Evolutionary conservation across 2,329 filamentous ascomycete species (phyloP), one percentile per base, ranked within the genome.

Genomic region (Zelopaecilomyces penicillatus): DNA sequence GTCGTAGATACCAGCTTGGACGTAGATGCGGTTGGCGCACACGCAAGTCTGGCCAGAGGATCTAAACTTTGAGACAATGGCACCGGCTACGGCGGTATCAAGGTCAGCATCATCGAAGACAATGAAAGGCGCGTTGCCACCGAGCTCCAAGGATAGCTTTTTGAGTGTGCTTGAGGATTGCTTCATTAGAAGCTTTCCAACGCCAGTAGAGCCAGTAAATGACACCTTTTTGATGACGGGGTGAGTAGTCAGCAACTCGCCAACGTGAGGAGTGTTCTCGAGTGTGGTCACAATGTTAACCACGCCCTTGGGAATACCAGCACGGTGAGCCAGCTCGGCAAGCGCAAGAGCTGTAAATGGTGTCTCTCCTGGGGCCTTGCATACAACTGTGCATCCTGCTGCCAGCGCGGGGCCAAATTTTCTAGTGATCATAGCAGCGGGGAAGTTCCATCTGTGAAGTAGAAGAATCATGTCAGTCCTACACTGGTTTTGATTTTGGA

Each of bases 1-100:
- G 56, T 91, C 84, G 66, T 93, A 89, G 62, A 94, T 78, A 47
- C 80, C 83, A 32, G 74, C 71, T 63, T 94, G 87, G 6, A 94
- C 76, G 63, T 85, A 91, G 52, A 94, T 78, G 30, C 87, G 76
- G 69, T 94, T 94, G 28, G 86, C 86, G 58, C 85, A 90, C 26
- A 97, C 90, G 64, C 93, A 98, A 0, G 93, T 97, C 73, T 98
- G 93, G 32, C 93, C 93, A 0, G 87, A 94, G 33, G 84, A 88
- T 44, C 93, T 85, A 79, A 97, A 97, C 65, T 97, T 98, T 58
- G 80, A 90, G 27, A 82, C 71, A 43, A 97, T 78, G 39, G 89
- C 89, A 28, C 90, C 91, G 0, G 80, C 70, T 1, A 97, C 88
- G 3, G 93, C 93, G 4, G 73, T 69, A 47, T 96, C 90, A 19